A percentile compares a stretch with the other conserved stretches of the same genome.
Conservation (phyloP, 768 basidiomycete species). For the Boletus vermiculosoides region DNA sequence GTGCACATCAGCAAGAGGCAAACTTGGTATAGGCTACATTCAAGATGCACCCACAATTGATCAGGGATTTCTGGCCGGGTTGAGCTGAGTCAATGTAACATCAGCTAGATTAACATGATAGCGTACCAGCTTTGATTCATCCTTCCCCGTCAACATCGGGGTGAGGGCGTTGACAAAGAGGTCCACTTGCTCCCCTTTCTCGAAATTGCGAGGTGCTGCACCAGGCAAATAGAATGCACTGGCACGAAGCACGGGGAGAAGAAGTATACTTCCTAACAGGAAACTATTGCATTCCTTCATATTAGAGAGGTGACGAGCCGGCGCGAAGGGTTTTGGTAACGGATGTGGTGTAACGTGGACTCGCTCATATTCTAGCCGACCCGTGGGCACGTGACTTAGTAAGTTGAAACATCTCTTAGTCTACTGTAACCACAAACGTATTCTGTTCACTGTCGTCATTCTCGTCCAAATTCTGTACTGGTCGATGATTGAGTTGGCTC, state of each 20-base stretch:
- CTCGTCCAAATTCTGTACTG: not conserved
- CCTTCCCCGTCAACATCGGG: conserved; percentile 70
- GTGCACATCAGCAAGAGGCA: conserved; percentile 4
- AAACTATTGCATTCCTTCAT: conserved; percentile 22
- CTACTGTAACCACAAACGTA: too few species aligned
- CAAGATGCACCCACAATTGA: conserved; percentile 59
- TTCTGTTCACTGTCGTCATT: too few species aligned
- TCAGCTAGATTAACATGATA: not conserved
- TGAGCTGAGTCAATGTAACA: conserved; percentile 6
- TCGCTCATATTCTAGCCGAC: not conserved
- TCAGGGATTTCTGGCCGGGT: conserved; percentile 73
- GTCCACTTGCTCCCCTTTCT: conserved; percentile 67
- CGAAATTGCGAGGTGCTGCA: conserved; percentile 84
- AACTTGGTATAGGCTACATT: not conserved
- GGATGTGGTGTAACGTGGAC: conserved; percentile 8
- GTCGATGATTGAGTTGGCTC: not conserved
- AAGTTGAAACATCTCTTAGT: not conserved
- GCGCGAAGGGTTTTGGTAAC: not conserved
- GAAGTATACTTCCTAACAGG: conserved; percentile 17
- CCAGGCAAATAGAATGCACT: conserved; percentile 90
- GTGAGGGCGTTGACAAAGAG: conserved; percentile 87
- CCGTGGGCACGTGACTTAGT: conserved; percentile 18
- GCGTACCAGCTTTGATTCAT: conserved; percentile 74
- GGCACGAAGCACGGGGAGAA: conserved; percentile 21
- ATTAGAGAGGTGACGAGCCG: conserved; percentile 1